Percentiles rank a stretch among this genome's conserved stretches.
Conservation (phyloP, 306 rosid genomes). For the Sesbania bispinosa region DNA sequence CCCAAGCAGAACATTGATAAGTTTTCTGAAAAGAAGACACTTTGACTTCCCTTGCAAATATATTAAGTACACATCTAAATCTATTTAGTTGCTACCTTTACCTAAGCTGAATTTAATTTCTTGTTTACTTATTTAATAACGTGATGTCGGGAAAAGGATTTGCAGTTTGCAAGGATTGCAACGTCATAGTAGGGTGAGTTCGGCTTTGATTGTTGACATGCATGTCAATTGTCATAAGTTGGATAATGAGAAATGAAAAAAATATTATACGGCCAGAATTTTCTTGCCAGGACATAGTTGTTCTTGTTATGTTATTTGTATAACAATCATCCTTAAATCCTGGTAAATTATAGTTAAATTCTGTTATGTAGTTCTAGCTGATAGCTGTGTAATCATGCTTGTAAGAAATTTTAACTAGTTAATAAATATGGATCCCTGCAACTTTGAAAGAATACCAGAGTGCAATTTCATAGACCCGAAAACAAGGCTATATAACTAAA, state of each 20-base stretch:
- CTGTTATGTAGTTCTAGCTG: not conserved
- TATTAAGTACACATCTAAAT: not conserved
- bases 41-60: not conserved
- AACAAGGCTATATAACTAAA: not conserved
- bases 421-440: not conserved
- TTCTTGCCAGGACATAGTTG: not conserved
- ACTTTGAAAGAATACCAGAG: not conserved
- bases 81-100: conserved; percentile 8
- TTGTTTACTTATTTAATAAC: not conserved
- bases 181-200: not conserved
- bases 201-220: not conserved
- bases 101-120: not conserved
- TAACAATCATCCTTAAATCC: too few species aligned
- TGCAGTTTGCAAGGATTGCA: not conserved
- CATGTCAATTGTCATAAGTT: too few species aligned
- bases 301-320: too few species aligned
- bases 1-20: not conserved
- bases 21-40: not conserved
- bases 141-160: not conserved
- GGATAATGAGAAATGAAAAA: not conserved
- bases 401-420: not conserved
- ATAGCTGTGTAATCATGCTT: not conserved
- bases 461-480: not conserved
- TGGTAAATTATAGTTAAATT: not conserved
- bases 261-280: not conserved